Evolutionary conservation across 129 eudicot genomes (phyloP), one percentile per base, ranked within the genome.

Genomic region (Tanacetum coccineum): DNA sequence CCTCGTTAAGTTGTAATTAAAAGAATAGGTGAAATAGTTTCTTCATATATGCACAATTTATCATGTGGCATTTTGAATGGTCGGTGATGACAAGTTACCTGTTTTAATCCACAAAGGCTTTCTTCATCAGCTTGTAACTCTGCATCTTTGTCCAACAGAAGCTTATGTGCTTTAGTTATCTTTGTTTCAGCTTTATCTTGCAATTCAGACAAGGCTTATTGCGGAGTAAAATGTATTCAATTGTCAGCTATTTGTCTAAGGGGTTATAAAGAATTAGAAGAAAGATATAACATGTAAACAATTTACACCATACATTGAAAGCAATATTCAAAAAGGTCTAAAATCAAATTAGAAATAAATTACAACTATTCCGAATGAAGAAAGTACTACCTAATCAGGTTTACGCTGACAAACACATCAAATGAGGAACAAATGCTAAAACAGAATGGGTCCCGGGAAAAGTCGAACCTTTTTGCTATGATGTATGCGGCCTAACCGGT

Each of bases 111-210:
- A 21, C 85, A 81, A 74, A 92, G 84, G 81, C 81, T 77, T 70
- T 88, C 91, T 75, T 92, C 96, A 25, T 91, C 89, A 49, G 87
- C 82, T 46, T 39, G 84, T 47, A 92, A 59, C 73, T 92, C 98
- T 62, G 85, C 84, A 75, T 88, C 98, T 77, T 86, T 92, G 52
- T 88, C 91, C 47, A 78, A 76, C 54, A 85, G 71, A 76, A 88
- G 89, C 50, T 80, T 78, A 6, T 82, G 87, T 59, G 91, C 91
- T 72, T 84, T 82, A 60, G 73, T 80, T 54, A 92, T 85, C 81
- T 85, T 95, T 62, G 74, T 75, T 70, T 92, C 96, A 67, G 96
- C 95, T 82, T 82, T 81, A 46, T 68, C 82, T 86, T 92, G 98
- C 79, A 92, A 74, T 68, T 62, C 52, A 68, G 85, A 86, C 75